Percentiles rank a stretch among this genome's conserved stretches.
Conservation (phyloP, 768 basidiomycete genomes). For the Guyanaporus albipodus region DNA sequence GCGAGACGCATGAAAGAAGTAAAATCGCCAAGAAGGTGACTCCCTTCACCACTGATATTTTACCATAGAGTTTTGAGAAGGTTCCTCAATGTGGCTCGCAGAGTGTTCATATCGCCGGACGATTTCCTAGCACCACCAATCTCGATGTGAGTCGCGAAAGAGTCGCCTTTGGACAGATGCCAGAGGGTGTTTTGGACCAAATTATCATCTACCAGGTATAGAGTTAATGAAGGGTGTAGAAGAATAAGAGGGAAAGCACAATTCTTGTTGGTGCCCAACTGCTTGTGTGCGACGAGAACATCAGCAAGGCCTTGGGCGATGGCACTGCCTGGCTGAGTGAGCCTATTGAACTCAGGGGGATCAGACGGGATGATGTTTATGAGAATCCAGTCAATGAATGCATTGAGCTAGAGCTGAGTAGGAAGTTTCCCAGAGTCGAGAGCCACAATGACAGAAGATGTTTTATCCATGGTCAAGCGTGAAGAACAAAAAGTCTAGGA, state of each 20-base stretch:
- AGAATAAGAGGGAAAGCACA: slow-evolving; percentile 29
- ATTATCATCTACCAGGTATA: slow-evolving; percentile 48
- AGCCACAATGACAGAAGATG: slow-evolving; percentile 60
- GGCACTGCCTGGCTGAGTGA: slow-evolving; percentile 53
- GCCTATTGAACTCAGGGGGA: slow-evolving; percentile 34
- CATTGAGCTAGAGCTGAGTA: slow-evolving; percentile 51
- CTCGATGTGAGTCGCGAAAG: slow-evolving; percentile 37
- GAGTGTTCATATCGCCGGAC: slow-evolving; percentile 44
- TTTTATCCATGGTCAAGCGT: slow-evolving; percentile 52
- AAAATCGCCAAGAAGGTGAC: slow-evolving; percentile 55
- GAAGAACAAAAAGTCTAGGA: background rate
- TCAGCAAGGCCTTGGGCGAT: slow-evolving; percentile 48
- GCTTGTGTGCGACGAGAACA: slow-evolving; percentile 56
- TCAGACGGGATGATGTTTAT: slow-evolving; percentile 44
- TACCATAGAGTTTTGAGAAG: slow-evolving; percentile 52
- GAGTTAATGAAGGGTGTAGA: background rate
- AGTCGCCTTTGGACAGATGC: slow-evolving; percentile 57
- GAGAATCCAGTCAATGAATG: slow-evolving; percentile 53
- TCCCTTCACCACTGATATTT: slow-evolving; percentile 50
- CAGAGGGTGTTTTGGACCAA: slow-evolving; percentile 62
- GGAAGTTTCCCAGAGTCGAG: slow-evolving; percentile 71
- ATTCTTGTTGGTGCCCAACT: slow-evolving; percentile 54
- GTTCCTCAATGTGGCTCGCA: slow-evolving; percentile 48
- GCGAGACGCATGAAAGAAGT: slow-evolving; percentile 61
- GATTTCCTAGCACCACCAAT: slow-evolving; percentile 43